Evolutionary conservation across 2,329 filamentous ascomycete species (phyloP).

Genomic region (Fonsecaea erecta): DNA sequence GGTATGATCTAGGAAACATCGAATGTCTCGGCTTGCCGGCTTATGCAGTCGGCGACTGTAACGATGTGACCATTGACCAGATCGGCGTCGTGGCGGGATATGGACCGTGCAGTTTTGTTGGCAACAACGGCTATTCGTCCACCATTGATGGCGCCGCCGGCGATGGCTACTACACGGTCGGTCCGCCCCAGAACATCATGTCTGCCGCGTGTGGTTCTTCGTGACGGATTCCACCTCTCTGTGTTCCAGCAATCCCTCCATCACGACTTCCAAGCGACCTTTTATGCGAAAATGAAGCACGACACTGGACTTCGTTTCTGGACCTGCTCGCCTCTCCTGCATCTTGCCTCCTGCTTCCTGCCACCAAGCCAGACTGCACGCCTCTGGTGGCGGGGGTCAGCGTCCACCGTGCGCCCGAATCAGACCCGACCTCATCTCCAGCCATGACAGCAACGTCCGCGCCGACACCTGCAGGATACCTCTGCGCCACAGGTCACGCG

Average conservation of each 20-base stretch:
- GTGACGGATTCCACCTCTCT: not conserved
- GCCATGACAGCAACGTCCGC: not conserved
- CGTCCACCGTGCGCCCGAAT: not conserved
- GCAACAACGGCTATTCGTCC: slow-evolving; percentile 36
- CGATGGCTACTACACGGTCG: slow-evolving; percentile 35
- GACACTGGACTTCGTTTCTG: not conserved
- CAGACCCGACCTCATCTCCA: not conserved
- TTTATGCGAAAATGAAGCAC: slow-evolving; percentile 1
- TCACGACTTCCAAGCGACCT: not conserved
- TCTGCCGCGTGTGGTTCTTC: slow-evolving; percentile 26
- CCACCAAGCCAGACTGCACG: not conserved
- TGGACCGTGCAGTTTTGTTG: slow-evolving; percentile 43
- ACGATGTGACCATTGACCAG: slow-evolving; percentile 34
- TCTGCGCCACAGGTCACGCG: not conserved
- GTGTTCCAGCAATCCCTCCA: not conserved
- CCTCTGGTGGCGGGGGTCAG: not conserved
- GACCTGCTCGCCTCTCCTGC: not conserved
- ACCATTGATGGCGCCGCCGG: slow-evolving; percentile 29
- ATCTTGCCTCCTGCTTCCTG: not conserved
- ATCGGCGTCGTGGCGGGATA: slow-evolving; percentile 41
- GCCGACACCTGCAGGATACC: not conserved
- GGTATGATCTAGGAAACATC: slow-evolving; percentile 30
- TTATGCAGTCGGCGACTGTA: slow-evolving; percentile 35
- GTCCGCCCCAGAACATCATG: slow-evolving; percentile 37
- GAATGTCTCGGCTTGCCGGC: slow-evolving; percentile 37